Base-by-base conservation (phyloP, 2,329 filamentous ascomycete species). In the Sphaceloma murrayae region DNA sequence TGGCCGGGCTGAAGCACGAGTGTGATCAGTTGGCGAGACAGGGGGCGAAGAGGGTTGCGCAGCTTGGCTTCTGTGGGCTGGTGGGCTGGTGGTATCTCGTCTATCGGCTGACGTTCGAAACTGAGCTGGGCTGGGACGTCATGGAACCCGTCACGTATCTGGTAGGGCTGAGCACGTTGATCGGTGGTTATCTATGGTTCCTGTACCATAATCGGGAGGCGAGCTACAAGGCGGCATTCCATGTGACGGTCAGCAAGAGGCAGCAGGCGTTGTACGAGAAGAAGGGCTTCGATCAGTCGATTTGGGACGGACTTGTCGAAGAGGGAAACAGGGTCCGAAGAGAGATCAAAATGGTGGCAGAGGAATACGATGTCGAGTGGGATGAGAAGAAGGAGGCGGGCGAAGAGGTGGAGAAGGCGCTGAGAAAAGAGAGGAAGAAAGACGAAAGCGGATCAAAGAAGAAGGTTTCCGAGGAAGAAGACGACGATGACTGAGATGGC, bases 61-160 rank as follows among this genome's bases (percentile, higher is more conserved):
- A 88, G 55, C 80, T 78, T 19, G 88, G 88, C 0, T 89, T 94
- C 53, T 80, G 69, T 0, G 69, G 79, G 1, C 66, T 95, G 24
- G 64, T 80, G 1, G 72, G 70, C 3, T 95, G 86, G 84, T 94
- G 85, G 85, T 82, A 74, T 19, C 66, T 78, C 1, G 86, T 94
- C 13, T 94, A 91, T 59, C 67, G 69, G 44, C 58, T 78, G 30
- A 79, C 76, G 1, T 80, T 80, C 53, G 64, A 71, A 51, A 94
- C 86, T 0, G 77, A 86, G 31, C 70, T 83, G 49, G 87, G 87
- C 4, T 94, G 87, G 87, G 86, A 94, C 55, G 75, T 86, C 5
- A 87, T 94, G 70, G 87, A 94, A 63, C 87, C 86, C 0, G 77
- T 94, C 2, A 94, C 86, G 24, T 94, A 94, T 58, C 76, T 94